These are phyloP conservation scores for Dichotomopilus funicola DNA, from an alignment of 2,329 filamentous ascomycete species.

Conservation along the genomic window DNA sequence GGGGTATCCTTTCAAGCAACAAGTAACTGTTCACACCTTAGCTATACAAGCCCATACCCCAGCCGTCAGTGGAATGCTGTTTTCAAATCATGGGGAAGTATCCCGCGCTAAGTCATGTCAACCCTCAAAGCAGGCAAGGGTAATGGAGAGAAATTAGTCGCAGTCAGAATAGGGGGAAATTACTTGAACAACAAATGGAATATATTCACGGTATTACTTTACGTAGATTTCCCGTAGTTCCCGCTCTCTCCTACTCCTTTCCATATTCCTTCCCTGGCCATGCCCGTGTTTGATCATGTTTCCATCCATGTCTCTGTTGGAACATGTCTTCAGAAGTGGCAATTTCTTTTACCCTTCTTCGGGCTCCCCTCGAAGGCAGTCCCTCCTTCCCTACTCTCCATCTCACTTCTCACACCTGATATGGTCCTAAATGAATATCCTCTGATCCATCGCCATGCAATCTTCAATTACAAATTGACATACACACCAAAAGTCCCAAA, in stretches of 20 bases:
- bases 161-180: not conserved
- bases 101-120: too few relatives aligned
- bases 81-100: too few relatives aligned
- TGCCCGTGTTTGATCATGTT: too few relatives aligned
- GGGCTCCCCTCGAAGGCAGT: not conserved
- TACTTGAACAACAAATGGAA: not conserved
- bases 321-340: not conserved
- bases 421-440: not conserved
- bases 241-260: too few relatives aligned
- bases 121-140: too few relatives aligned
- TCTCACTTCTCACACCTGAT: not conserved
- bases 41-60: too few relatives aligned
- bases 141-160: too few relatives aligned
- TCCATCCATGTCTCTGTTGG: not conserved
- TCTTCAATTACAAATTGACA: slow-evolving; percentile 1
- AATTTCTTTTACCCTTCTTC: not conserved
- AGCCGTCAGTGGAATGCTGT: too few relatives aligned
- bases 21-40: too few relatives aligned
- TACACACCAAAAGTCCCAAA: not conserved
- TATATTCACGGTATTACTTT: slow-evolving; percentile 4
- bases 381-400: not conserved
- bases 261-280: too few relatives aligned
- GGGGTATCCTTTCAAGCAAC: too few relatives aligned
- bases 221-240: not conserved
- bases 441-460: too few relatives aligned